Conservation (phyloP, 2,329 filamentous ascomycete genomes). For the Colletotrichum viniferum region DNA sequence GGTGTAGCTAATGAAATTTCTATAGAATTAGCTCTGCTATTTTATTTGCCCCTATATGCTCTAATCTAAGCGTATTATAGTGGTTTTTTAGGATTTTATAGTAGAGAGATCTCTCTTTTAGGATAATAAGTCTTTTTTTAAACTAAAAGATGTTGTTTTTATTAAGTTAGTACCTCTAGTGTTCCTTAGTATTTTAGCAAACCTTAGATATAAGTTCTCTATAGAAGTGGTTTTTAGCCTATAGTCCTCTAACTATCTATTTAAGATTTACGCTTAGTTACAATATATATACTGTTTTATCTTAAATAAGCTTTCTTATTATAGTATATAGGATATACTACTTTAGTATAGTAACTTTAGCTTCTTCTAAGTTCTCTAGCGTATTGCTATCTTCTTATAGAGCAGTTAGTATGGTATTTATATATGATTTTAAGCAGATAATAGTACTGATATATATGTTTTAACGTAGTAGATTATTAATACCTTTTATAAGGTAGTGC, state of each 20-base stretch:
- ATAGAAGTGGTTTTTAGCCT: neutral
- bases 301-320: neutral
- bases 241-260: neutral
- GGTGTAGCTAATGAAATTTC: no score
- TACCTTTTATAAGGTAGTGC: no score
- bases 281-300: neutral
- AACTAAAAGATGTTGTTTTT: neutral
- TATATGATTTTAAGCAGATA: no score
- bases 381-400: neutral
- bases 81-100: no score
- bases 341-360: neutral
- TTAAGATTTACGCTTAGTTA: neutral
- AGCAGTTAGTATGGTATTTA: neutral
- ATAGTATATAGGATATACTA: neutral
- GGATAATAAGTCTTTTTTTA: neutral
- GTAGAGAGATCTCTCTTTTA: neutral
- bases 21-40: no score
- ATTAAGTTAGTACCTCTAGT: neutral
- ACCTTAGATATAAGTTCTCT: neutral
- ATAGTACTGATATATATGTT: no score
- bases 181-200: fast-evolving
- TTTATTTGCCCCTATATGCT: no score
- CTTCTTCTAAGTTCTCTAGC: fast-evolving
- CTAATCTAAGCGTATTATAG: no score
- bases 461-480: no score